Evolutionary conservation across 768 basidiomycete species (phyloP), one percentile per base, ranked within the genome.

Genomic region (Lactarius hengduanensis): DNA sequence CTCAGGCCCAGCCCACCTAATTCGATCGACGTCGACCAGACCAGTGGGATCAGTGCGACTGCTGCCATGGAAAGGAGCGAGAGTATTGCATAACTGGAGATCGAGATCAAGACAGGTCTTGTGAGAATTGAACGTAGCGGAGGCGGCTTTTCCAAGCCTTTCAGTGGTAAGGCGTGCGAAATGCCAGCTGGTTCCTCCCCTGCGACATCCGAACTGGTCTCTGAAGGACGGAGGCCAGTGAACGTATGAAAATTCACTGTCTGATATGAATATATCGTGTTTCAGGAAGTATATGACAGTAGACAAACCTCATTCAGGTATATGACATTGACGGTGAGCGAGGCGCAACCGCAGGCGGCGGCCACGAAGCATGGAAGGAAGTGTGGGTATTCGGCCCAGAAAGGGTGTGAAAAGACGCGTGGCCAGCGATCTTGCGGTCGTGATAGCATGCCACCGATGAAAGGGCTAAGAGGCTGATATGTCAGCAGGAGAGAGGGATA

Each of bases 11-110:
- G 75, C 3, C 80, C 47, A 4, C 47, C 47, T 6, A 50, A 26
- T 11, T 50, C 47, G n/a, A 50, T 22, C 22, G 47, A 15, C 81
- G 2, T 81, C 38, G 80, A 74, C 57, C 77, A 77, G 71, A 84
- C 81, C 40, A 84, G 71, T 2, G 85, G 83, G 1, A 76, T 40
- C 20, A 86, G 74, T n/a, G 78, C 78, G 18, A 70, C 54, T 61
- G 78, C 63, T 7, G 76, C 73, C 32, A 79, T 78, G 41, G 81
- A 80, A 9, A 80, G 69, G n/a, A 85, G 78, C 18, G 76, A 26
- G 26, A 26, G 26, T 4, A 32, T 32, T 32, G 30, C 30, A 32
- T 32, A 32, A 32, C 30, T 32, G 30, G 30, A 32, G 30, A 32
- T 5, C 4, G 30, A 32, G 30, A 32, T 32, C 4, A 32, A 32